Conservation (phyloP, 139 green algal genomes). For the Monoraphidium neglectum region DNA sequence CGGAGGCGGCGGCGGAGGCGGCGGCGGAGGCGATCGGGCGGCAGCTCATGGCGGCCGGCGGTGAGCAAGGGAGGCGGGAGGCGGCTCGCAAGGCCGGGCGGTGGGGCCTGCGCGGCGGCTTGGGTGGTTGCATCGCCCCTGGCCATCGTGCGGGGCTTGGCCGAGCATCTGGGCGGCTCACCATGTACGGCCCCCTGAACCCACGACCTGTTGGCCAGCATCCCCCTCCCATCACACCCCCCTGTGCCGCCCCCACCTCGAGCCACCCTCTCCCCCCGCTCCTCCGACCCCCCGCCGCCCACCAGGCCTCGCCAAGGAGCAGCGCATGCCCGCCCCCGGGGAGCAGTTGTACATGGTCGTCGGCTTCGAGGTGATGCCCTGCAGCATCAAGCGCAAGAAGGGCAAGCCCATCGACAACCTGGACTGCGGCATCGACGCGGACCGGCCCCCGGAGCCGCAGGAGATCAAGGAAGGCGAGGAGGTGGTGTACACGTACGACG, state of each 20-base stretch:
- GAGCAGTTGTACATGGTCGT: slow-evolving; percentile 78
- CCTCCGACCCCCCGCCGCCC: no score
- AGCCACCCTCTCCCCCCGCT: no score
- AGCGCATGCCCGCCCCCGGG: background rate
- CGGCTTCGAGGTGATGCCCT: slow-evolving; percentile 91
- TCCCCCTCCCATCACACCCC: no score
- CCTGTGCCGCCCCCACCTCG: no score
- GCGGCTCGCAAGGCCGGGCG: no score
- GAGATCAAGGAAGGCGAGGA: slow-evolving; percentile 76
- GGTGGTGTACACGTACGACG: slow-evolving; percentile 89
- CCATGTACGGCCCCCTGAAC: no score
- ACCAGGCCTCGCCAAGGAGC: background rate
- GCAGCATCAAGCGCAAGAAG: slow-evolving; percentile 74
- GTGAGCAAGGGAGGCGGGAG: no score
- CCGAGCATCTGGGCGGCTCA: no score
- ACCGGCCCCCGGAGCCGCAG: slow-evolving; percentile 52
- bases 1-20: background rate
- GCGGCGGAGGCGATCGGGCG: background rate
- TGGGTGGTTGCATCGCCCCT: no score
- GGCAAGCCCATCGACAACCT: slow-evolving; percentile 62
- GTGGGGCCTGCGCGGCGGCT: no score
- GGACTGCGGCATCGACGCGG: slow-evolving; percentile 61
- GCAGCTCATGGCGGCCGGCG: background rate
- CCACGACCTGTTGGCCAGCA: no score
- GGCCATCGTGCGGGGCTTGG: no score